A percentile compares a stretch with the other conserved stretches of the same genome.
Conservation (phyloP, 768 basidiomycete genomes). For the Coprinellus aureogranulatus region DNA sequence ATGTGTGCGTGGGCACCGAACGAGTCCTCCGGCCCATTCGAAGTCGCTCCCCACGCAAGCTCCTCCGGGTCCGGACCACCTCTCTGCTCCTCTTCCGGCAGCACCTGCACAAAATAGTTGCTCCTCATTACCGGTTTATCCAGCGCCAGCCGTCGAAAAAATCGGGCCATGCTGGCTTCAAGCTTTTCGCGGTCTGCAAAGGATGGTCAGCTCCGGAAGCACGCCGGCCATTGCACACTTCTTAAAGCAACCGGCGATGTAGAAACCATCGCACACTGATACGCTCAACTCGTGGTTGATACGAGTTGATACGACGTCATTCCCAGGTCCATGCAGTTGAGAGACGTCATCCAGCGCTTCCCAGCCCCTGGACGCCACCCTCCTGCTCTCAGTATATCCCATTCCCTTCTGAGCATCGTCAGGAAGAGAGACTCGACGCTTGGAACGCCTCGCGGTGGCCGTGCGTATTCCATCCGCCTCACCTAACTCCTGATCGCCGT, state of each 20-base stretch:
- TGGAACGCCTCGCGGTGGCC: not conserved
- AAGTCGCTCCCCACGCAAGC: constrained; percentile 60
- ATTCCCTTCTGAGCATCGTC: not conserved
- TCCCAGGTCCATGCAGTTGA: not conserved
- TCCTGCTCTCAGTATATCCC: not conserved
- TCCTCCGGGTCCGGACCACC: constrained; percentile 57
- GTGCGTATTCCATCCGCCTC: not conserved
- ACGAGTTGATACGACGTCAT: not conserved
- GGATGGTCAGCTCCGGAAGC: too few species aligned
- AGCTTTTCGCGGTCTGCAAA: constrained; percentile 57
- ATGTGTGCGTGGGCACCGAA: constrained; percentile 25
- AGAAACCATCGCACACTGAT: not conserved
- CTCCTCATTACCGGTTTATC: constrained; percentile 71
- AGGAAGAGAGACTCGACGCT: too few species aligned
- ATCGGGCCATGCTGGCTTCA: constrained; percentile 62
- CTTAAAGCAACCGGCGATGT: not conserved
- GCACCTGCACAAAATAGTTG: constrained; percentile 54
- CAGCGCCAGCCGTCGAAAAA: constrained; percentile 63
- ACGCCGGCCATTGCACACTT: not conserved
- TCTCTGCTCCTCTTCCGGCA: constrained; percentile 16
- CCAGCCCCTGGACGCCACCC: not conserved
- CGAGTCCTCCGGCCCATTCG: constrained; percentile 52
- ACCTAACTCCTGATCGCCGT: not conserved
- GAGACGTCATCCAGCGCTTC: not conserved
- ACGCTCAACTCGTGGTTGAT: not conserved